Percentiles rank a stretch among this genome's conserved stretches.
Conservation (phyloP, 2,329 filamentous ascomycete species). For the Aureobasidium leucospermi region DNA sequence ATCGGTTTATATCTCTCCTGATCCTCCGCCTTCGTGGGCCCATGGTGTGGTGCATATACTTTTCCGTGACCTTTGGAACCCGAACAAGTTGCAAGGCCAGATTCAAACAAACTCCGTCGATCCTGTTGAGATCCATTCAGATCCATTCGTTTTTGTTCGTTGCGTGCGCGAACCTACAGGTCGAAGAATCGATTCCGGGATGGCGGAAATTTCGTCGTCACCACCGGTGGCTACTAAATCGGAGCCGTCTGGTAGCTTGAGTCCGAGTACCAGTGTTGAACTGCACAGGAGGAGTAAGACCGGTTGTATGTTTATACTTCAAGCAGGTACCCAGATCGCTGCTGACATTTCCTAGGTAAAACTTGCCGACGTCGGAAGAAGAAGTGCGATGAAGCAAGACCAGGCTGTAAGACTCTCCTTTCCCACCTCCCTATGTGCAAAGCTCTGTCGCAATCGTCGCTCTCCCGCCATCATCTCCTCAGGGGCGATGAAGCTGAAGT, state of each 20-base stretch:
- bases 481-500: too few relatives aligned
- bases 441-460: neutral
- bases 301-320: neutral
- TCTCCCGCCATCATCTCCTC: too few relatives aligned
- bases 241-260: neutral
- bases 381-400: conserved; percentile 49
- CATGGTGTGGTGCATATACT: neutral
- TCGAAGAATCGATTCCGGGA: neutral
- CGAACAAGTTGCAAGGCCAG: neutral
- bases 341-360: conserved; percentile 19
- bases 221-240: neutral
- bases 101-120: neutral
- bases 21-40: neutral
- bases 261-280: conserved; percentile 1
- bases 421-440: neutral
- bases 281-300: conserved; percentile 5
- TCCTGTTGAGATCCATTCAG: neutral
- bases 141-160: neutral
- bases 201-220: neutral
- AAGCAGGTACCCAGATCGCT: conserved; percentile 46
- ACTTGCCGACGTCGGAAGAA: conserved; percentile 55
- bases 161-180: neutral
- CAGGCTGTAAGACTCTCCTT: conserved; percentile 29
- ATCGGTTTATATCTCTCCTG: conserved; percentile 7
- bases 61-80: neutral